These are phyloP conservation scores for Verticillium zaregamsianum DNA, from an alignment of 2,329 filamentous ascomycete species.

Conservation along the genomic window DNA sequence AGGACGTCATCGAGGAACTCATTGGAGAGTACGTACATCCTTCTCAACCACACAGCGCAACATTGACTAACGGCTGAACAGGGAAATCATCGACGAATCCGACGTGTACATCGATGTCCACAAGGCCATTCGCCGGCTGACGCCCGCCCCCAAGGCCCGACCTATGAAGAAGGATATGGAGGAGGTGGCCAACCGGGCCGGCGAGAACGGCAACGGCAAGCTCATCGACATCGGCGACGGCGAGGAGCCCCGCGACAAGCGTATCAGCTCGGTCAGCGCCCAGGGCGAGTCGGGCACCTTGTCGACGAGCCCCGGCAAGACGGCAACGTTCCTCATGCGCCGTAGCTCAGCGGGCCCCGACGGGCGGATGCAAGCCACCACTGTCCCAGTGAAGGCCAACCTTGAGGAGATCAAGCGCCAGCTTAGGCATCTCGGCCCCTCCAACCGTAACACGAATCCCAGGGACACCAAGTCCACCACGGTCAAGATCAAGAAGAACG, in stretches of 20 bases:
- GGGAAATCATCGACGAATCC: constrained; percentile 97
- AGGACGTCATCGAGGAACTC: constrained; percentile 97
- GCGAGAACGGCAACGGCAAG: constrained; percentile 4
- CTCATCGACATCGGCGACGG: constrained; percentile 39
- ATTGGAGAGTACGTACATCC: constrained; percentile 79
- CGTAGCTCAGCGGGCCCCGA: constrained; percentile 52
- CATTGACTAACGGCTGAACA: constrained; percentile 28
- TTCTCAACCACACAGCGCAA: constrained; percentile 11
- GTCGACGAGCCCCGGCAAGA: constrained; percentile 42
- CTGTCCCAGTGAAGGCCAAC: constrained; percentile 55
- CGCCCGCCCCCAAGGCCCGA: constrained; percentile 75
- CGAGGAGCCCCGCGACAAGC: constrained; percentile 19
- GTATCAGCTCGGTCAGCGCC: constrained; percentile 30
- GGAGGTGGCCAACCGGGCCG: constrained; percentile 15
- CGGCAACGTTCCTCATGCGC: constrained; percentile 56
- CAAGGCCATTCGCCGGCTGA: constrained; percentile 89
- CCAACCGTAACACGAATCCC: constrained; percentile 62
- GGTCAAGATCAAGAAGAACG: constrained; percentile 57
- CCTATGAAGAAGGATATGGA: constrained; percentile 35
- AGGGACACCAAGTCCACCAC: constrained; percentile 57
- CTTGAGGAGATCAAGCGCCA: constrained; percentile 60
- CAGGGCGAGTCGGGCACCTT: constrained; percentile 33
- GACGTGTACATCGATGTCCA: constrained; percentile 98
- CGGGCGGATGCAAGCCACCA: constrained; percentile 40
- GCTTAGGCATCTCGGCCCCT: constrained; percentile 61